These are phyloP conservation scores for Pneumocystis murina DNA, from an alignment of 1,139 yeast genomes.

Conservation along the genomic window DNA sequence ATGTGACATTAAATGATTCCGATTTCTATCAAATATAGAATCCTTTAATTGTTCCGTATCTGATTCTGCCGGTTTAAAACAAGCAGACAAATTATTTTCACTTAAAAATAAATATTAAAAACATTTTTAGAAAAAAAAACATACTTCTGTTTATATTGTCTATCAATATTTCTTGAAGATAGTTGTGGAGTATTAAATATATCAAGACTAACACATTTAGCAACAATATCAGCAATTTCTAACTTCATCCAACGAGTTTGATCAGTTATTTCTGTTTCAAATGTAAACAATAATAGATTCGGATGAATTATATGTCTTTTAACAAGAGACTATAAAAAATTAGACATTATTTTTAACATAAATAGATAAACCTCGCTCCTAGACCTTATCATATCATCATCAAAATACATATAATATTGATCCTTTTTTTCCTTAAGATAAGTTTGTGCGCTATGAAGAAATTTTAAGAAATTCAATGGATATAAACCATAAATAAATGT, in stretches of 20 bases:
- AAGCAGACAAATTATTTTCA: neutral
- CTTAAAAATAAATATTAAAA: neutral
- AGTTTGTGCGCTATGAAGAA: constrained; percentile 30
- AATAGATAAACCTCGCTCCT: constrained; percentile 6
- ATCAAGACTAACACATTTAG: constrained; percentile 23
- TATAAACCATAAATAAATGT: constrained; percentile 47
- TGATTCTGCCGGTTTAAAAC: neutral
- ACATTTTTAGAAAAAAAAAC: neutral
- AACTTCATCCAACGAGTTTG: constrained; percentile 20
- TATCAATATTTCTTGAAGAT: neutral
- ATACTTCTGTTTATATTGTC: neutral
- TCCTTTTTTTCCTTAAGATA: constrained; percentile 13
- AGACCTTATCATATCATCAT: constrained; percentile 22
- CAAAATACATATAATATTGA: constrained; percentile 20
- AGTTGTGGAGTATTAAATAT: constrained; percentile 10
- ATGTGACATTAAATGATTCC: neutral
- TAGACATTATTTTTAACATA: neutral
- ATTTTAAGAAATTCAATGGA: constrained; percentile 37
- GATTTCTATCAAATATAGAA: neutral
- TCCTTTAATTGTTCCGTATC: neutral
- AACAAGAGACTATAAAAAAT: constrained; percentile 16
- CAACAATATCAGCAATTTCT: constrained; percentile 24
- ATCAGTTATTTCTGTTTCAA: constrained; percentile 32
- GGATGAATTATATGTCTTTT: constrained; percentile 36
- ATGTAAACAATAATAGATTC: constrained; percentile 27